Percentiles rank a stretch among this genome's conserved stretches.
Conservation (phyloP, 179 eudicot species). For the Actinidia arguta region DNA sequence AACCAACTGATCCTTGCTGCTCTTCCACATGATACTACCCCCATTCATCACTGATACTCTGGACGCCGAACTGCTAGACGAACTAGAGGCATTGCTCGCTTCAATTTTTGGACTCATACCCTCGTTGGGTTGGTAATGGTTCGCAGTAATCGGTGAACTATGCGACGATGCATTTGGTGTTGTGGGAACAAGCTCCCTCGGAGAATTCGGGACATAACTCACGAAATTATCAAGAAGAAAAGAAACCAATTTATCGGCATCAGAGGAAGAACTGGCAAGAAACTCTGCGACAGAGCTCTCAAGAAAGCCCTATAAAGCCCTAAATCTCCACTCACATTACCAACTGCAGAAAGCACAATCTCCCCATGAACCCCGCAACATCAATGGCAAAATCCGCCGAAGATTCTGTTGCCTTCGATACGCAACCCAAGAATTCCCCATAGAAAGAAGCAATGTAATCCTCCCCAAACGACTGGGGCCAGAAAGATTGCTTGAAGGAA, state of each 20-base stretch:
- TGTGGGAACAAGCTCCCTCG: slow-evolving; percentile 31
- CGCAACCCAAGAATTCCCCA: slow-evolving; percentile 55
- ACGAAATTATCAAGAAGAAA: slow-evolving; percentile 61
- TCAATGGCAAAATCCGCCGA: slow-evolving; percentile 64
- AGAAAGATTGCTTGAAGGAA: slow-evolving; percentile 67
- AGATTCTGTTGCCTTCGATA: slow-evolving; percentile 56
- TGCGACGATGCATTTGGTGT: slow-evolving; percentile 61
- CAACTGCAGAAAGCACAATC: slow-evolving; percentile 53
- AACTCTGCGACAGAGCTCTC: slow-evolving; percentile 67
- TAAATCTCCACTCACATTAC: slow-evolving; percentile 36
- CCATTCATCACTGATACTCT: slow-evolving; percentile 62
- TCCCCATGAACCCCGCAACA: slow-evolving; percentile 71
- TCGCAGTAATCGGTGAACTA: slow-evolving; percentile 71
- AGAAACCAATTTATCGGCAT: slow-evolving; percentile 60
- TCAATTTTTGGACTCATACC: slow-evolving; percentile 54
- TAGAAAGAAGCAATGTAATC: slow-evolving; percentile 61
- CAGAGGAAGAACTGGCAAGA: slow-evolving; percentile 56
- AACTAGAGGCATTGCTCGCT: slow-evolving; percentile 54
- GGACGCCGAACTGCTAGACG: slow-evolving; percentile 55
- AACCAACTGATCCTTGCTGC: slow-evolving; percentile 48
- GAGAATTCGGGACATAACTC: slow-evolving; percentile 46
- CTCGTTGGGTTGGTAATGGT: slow-evolving; percentile 49
- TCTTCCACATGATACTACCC: slow-evolving; percentile 47
- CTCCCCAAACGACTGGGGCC: slow-evolving; percentile 78
- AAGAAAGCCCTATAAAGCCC: slow-evolving; percentile 62